Conservation (phyloP, 805 yeast genomes). For the Ogataea pilisensis region DNA sequence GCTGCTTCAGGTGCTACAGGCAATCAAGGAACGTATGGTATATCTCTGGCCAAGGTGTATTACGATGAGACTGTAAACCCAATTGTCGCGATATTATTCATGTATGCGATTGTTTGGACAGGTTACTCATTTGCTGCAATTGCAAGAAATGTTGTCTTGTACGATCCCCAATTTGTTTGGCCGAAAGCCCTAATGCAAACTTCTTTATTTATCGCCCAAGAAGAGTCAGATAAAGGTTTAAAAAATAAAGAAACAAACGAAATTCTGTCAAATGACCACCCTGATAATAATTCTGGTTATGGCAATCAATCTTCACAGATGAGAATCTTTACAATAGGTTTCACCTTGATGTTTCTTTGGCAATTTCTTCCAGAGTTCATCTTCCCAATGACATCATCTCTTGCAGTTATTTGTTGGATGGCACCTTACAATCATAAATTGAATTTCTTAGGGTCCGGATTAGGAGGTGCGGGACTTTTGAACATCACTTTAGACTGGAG, state of each 20-base stretch:
- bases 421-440: slow-evolving; percentile 39
- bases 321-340: slow-evolving; percentile 35
- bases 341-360: slow-evolving; percentile 38
- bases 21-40: slow-evolving; percentile 43
- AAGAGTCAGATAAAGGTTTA: slow-evolving; percentile 3
- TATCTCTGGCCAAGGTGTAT: slow-evolving; percentile 43
- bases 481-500: slow-evolving; percentile 51
- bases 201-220: slow-evolving; percentile 34
- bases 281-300: background rate
- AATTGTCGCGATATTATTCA: slow-evolving; percentile 38
- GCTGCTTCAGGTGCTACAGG: slow-evolving; percentile 53
- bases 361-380: slow-evolving; percentile 46
- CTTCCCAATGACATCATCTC: slow-evolving; percentile 46
- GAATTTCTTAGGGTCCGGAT: slow-evolving; percentile 48
- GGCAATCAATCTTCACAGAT: slow-evolving; percentile 24
- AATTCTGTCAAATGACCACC: slow-evolving; percentile 14
- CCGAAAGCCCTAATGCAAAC: slow-evolving; percentile 52
- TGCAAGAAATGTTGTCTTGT: slow-evolving; percentile 41
- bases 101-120: slow-evolving; percentile 49
- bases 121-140: slow-evolving; percentile 53
- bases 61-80: slow-evolving; percentile 37
- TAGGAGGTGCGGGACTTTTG: slow-evolving; percentile 49
- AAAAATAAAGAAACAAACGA: slow-evolving; percentile 10
- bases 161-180: slow-evolving; percentile 49
- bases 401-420: slow-evolving; percentile 46